These are phyloP conservation scores for Ichthyophthirius multifiliis DNA, from an alignment of 169 alveolate species.

Conservation along the genomic window DNA sequence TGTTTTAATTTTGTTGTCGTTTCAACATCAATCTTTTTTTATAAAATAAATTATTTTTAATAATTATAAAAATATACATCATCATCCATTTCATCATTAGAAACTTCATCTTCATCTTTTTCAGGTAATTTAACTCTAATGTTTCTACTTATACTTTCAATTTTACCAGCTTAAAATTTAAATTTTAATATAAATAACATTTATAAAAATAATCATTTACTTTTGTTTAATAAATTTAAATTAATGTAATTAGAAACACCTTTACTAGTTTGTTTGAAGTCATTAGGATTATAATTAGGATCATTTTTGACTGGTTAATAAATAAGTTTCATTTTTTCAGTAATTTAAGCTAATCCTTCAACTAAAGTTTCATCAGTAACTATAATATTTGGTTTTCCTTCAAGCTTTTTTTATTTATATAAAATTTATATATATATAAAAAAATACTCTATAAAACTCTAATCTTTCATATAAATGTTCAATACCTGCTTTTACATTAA, in stretches of 20 bases:
- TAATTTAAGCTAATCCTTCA: slow-evolving; percentile 58
- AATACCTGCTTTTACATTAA: slow-evolving; percentile 83
- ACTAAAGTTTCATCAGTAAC: slow-evolving; percentile 64
- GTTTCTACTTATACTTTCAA: slow-evolving; percentile 48
- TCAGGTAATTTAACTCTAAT: slow-evolving; percentile 61
- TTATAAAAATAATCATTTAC: slow-evolving; percentile 13
- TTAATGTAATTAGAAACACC: slow-evolving; percentile 41
- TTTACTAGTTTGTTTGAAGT: slow-evolving; percentile 38
- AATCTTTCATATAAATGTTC: slow-evolving; percentile 70
- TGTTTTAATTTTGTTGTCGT: slow-evolving; percentile 36
- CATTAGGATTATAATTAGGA: slow-evolving; percentile 41
- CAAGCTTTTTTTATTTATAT: slow-evolving; percentile 26
- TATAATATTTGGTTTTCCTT: slow-evolving; percentile 58
- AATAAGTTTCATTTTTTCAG: slow-evolving; percentile 42
- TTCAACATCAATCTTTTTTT: slow-evolving; percentile 22
- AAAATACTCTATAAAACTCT: slow-evolving; percentile 19
- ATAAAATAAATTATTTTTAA: not conserved
- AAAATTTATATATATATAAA: not conserved
- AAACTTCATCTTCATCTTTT: slow-evolving; percentile 65
- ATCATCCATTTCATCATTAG: slow-evolving; percentile 63
- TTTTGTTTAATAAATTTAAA: slow-evolving; percentile 36
- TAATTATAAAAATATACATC: slow-evolving; percentile 8
- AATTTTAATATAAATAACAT: not conserved
- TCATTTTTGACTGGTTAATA: slow-evolving; percentile 42
- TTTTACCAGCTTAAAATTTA: not conserved